phyloP scores from a whole-genome alignment of 352 stramenopile genomes.

The Blastocystis sp. region DNA sequence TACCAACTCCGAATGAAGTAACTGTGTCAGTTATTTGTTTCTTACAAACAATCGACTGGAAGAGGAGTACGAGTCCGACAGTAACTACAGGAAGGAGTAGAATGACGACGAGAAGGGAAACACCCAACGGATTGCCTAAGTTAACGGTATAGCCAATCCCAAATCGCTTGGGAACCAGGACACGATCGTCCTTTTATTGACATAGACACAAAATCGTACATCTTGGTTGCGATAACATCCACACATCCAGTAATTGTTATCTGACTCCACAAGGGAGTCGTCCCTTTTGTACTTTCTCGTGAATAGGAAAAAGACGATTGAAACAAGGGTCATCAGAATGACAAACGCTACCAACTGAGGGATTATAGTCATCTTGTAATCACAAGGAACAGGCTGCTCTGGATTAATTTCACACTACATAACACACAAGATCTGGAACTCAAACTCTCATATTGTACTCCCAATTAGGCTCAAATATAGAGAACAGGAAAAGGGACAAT shows the following conservation, averaged over 20 bases:
- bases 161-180: constrained; percentile 15
- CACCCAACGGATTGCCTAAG: constrained; percentile 3
- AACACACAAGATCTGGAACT: no score
- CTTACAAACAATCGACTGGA: not conserved
- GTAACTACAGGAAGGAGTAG: not conserved
- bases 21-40: not conserved
- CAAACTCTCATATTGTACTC: constrained; percentile 40
- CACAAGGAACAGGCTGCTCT: not conserved
- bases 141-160: constrained; percentile 29
- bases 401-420: constrained; percentile 32
- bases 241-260: not conserved
- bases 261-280: not conserved
- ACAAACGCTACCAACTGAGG: not conserved
- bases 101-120: not conserved
- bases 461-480: constrained; percentile 28
- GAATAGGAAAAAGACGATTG: not conserved
- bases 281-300: not conserved
- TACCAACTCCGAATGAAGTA: constrained; percentile 92
- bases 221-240: constrained; percentile 9
- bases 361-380: constrained; percentile 9
- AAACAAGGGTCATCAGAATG: not conserved
- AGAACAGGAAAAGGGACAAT: constrained; percentile 12
- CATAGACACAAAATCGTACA: not conserved
- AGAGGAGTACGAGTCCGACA: not conserved
- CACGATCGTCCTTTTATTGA: not conserved